Base-by-base conservation (phyloP, 805 yeast genomes). In the Wickerhamiella dianesei region DNA sequence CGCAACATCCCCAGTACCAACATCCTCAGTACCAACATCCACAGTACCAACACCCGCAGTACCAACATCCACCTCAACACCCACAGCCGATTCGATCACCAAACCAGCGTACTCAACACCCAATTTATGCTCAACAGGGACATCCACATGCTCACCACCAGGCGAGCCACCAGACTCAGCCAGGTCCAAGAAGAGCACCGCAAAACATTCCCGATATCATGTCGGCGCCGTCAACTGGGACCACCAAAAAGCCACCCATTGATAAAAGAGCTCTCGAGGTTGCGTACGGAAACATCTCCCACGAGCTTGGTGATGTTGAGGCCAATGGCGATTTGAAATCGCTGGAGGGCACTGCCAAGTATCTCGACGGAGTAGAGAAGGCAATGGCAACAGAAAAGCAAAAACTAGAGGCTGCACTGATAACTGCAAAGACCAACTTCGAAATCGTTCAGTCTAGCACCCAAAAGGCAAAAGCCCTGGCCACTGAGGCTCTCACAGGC, bases 361-460 rank as follows among this genome's bases (percentile, higher is more conserved):
- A 68, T 51, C 65, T 71, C 43, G 61, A 62, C 43, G 51, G 59
- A 56, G 32, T 62, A 29, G 58, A 57, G 21, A 52, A 57, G 21
- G 63, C 70, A 13, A 60, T 66, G 20, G 57, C 58, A 2, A 60
- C 59, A 29, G 77, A 73, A 51, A 47, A 48, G 18, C 44, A 52
- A 5, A 54, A 54, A 5, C 47, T 72, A 8, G 58, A 58, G 2
- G 50, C 52, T 3, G 50, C 63, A 17, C 53, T 56, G 17, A 42
- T 45, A 1, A 55, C 59, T 12, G 55, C 69, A 17, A 48, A 56
- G 4, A 55, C 52, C 22, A 68, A 68, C 41, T 58, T 58, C 32
- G 40, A 22, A 1, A 57, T 64, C 0, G 52, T 72, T 12, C 49
- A 48, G 2, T 56, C 56, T 4, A 60, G 64, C n/a, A 60, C 61